Evolutionary conservation across 352 stramenopile genomes (phyloP), one percentile per base, ranked within the genome.

Genomic region (Phytophthora tubulina): DNA sequence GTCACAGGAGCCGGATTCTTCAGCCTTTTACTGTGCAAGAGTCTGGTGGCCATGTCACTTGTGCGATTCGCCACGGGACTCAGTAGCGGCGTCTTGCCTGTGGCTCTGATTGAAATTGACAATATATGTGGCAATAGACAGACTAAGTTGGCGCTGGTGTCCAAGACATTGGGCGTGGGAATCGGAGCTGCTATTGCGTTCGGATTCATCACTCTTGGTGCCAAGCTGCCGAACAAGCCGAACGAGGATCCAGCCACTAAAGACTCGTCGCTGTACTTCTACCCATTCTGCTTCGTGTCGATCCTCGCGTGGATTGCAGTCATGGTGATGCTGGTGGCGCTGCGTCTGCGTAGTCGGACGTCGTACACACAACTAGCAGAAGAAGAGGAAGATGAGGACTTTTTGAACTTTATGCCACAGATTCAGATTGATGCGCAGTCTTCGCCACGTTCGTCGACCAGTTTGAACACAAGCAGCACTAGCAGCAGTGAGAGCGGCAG

Each of bases 51-150:
- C n/a, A 93, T 95, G 78, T 77, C 81, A 9, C 77, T 95, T 30
- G 86, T 93, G 67, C 87, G 87, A 50, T 93, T 95, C 46, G 80
- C 85, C 7, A 95, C 84, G 3, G 88, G 88, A 1, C 71, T 95
- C 5, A 90, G 90, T 53, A 95, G 85, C 44, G 88, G 88, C 27
- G 88, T 93, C 15, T 66, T 89, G 14, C 86, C 88, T 4, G 85
- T 93, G 41, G 85, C 88, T 35, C 72, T 92, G 15, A 93, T 93
- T 46, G 85, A 95, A 65, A 93, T 93, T 27, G 88, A 95, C 69
- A 92, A 90, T 36, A 93, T 95, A 44, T 95, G 88, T 65, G 87
- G 86, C 33, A 90, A 92, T 39, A 80, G 87, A 10, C 87, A 95
- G 59, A 90, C 87, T 9, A 82, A 80, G 7, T 36, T 95, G 35